Percentiles rank a stretch among this genome's conserved stretches.
Evolutionary conservation across 805 yeast species (phyloP).

Genomic region (Lipomyces yamanashiensis): DNA sequence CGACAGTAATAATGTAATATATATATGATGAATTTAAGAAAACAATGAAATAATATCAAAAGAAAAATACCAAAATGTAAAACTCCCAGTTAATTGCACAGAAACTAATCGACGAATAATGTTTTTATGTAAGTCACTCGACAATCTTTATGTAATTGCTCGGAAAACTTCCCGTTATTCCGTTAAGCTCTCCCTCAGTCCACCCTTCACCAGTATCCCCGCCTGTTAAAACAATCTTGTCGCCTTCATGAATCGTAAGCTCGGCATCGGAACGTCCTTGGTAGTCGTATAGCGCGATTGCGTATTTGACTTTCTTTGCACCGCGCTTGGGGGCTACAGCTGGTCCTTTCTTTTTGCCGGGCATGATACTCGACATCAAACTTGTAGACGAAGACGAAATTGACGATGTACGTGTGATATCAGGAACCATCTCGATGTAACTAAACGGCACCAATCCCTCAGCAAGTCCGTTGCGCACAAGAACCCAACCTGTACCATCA

Average conservation of each 20-base stretch:
- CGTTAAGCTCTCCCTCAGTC: slow-evolving; percentile 71
- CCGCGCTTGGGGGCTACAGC: slow-evolving; percentile 80
- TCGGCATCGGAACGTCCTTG: slow-evolving; percentile 81
- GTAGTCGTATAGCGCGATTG: slow-evolving; percentile 76
- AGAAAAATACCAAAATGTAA: slow-evolving; percentile 3
- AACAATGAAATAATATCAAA: neutral
- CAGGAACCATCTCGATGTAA: slow-evolving; percentile 57
- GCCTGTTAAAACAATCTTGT: slow-evolving; percentile 63
- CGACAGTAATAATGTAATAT: neutral
- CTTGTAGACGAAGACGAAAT: slow-evolving; percentile 37
- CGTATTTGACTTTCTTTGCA: slow-evolving; percentile 64
- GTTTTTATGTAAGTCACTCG: slow-evolving; percentile 5
- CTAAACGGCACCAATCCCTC: slow-evolving; percentile 86
- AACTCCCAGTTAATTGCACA: slow-evolving; percentile 1
- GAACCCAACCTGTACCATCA: slow-evolving; percentile 94
- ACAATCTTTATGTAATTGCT: slow-evolving; percentile 36
- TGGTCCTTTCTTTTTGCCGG: slow-evolving; percentile 63
- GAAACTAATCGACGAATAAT: neutral
- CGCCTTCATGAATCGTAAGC: slow-evolving; percentile 72
- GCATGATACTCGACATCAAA: slow-evolving; percentile 1
- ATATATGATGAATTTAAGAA: neutral
- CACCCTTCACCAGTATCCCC: slow-evolving; percentile 85
- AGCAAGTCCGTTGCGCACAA: slow-evolving; percentile 56
- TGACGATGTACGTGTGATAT: slow-evolving; percentile 30
- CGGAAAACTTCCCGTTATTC: slow-evolving; percentile 40